Evolutionary conservation across 176 grass and related monocot genomes (phyloP).

Genomic region (Leersia perrieri): DNA sequence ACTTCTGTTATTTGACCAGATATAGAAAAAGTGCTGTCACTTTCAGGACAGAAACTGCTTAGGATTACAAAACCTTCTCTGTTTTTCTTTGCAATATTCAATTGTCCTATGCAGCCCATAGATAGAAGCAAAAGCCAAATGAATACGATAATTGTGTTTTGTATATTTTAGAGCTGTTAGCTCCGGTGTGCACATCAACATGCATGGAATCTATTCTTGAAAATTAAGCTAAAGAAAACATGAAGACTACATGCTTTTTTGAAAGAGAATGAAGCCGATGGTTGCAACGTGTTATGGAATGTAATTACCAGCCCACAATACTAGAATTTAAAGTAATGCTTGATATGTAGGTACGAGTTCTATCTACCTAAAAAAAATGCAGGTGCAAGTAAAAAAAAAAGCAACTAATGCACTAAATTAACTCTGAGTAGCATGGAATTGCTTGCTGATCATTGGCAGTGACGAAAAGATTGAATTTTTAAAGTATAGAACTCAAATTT

Average conservation of each 20-base stretch:
- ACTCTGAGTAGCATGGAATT: neutral
- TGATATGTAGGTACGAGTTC: neutral
- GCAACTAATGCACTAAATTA: neutral
- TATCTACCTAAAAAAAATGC: neutral
- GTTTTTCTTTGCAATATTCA: neutral
- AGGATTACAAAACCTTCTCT: neutral
- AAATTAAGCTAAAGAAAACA: neutral
- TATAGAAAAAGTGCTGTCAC: neutral
- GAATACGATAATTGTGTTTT: conserved; percentile 5
- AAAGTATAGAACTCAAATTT: neutral
- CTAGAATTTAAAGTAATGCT: neutral
- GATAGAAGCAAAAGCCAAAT: conserved; percentile 27
- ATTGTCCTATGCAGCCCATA: neutral
- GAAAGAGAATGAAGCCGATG: neutral
- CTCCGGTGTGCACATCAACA: conserved; percentile 34
- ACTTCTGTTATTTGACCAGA: conserved; percentile 10
- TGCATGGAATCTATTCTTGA: conserved; percentile 3
- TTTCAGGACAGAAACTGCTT: neutral
- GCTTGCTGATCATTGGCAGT: neutral
- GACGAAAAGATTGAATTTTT: neutral
- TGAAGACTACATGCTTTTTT: neutral
- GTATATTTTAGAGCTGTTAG: neutral
- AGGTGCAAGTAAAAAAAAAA: neutral
- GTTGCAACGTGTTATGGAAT: neutral
- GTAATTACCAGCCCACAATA: neutral